These are phyloP conservation scores for Aspergillus floridensis DNA, from an alignment of 2,329 filamentous ascomycete genomes.

Conservation along the genomic window DNA sequence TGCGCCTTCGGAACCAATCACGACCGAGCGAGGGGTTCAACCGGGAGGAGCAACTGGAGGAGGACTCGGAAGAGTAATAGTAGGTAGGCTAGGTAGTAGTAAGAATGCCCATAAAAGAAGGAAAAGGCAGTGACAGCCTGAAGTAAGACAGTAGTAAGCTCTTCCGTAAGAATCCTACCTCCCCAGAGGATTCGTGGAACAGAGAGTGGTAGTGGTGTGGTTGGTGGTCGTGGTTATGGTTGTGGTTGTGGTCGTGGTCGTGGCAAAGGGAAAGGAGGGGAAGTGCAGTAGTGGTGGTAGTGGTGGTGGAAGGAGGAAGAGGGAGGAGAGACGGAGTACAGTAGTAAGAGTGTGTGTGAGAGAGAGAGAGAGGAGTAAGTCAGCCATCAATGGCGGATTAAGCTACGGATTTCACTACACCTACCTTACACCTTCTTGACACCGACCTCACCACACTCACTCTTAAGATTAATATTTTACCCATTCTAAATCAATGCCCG, in stretches of 20 bases:
- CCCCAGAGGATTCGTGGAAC: neutral
- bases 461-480: neutral
- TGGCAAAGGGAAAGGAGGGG: constrained; percentile 8
- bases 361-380: neutral
- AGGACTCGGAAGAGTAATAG: neutral
- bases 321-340: neutral
- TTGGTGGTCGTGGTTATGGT: neutral
- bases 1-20: constrained; percentile 19
- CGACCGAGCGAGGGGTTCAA: constrained; percentile 16
- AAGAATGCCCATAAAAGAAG: neutral
- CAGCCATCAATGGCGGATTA: neutral
- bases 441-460: neutral
- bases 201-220: neutral
- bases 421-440: neutral
- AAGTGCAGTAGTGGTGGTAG: neutral
- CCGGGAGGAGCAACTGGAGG: constrained; percentile 8
- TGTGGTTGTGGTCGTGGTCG: constrained; percentile 6
- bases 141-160: neutral
- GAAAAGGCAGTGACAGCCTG: neutral
- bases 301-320: neutral
- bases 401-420: neutral
- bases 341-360: no score
- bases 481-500: neutral
- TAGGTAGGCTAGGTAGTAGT: no score
- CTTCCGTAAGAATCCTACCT: neutral